Evolutionary conservation across 2,329 filamentous ascomycete genomes (phyloP).

Genomic region (Arthrinium phaeospermum): DNA sequence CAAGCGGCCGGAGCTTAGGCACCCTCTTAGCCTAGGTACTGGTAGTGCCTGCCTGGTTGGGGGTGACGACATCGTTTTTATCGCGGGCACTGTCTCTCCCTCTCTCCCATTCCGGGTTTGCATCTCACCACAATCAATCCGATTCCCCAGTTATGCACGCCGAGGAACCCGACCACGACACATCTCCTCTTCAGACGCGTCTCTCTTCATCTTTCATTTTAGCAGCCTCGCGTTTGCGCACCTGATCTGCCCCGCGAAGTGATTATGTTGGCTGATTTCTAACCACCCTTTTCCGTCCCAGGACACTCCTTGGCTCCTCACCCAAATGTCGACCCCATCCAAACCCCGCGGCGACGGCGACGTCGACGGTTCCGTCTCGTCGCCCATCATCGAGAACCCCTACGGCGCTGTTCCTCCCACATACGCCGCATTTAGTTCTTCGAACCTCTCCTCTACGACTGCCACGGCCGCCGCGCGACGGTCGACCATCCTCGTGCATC

Average conservation of each 20-base stretch:
- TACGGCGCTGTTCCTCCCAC: slow-evolving; percentile 65
- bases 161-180: slow-evolving; percentile 6
- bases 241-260: not conserved
- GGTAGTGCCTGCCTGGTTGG: not conserved
- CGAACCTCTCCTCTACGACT: slow-evolving; percentile 71
- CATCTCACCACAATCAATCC: slow-evolving; percentile 12
- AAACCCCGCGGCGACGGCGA: slow-evolving; percentile 42
- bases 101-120: not conserved
- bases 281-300: slow-evolving; percentile 28
- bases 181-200: not conserved
- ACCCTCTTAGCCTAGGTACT: not conserved
- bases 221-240: slow-evolving; percentile 3
- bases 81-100: not conserved
- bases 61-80: slow-evolving; percentile 14
- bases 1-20: slow-evolving; percentile 16
- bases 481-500: slow-evolving; percentile 92
- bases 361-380: slow-evolving; percentile 32
- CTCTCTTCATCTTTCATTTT: not conserved
- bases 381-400: slow-evolving; percentile 38
- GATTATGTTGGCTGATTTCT: slow-evolving; percentile 6
- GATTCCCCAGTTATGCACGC: slow-evolving; percentile 9
- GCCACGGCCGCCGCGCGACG: slow-evolving; percentile 74
- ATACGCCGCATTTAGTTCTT: slow-evolving; percentile 87
- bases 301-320: slow-evolving; percentile 60
- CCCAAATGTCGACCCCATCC: slow-evolving; percentile 56